phyloP scores from a whole-genome alignment of 2,329 filamentous ascomycete species.

The Dactylonectria estremocensis region DNA sequence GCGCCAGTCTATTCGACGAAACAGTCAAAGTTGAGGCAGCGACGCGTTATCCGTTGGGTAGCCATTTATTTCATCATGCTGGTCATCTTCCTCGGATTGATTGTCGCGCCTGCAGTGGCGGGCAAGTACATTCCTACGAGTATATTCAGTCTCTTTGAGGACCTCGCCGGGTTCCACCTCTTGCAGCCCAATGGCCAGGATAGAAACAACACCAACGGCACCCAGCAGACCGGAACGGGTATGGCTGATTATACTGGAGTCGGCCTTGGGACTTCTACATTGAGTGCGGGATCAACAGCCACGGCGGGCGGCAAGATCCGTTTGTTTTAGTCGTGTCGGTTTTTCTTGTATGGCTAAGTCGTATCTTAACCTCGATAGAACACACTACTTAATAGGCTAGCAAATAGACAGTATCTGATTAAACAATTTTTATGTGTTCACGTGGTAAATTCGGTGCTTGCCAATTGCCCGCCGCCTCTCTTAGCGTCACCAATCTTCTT shows the following conservation, averaged over 20 bases:
- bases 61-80: constrained; percentile 93
- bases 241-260: constrained; percentile 56
- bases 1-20: constrained; percentile 99
- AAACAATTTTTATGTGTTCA: no score
- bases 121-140: constrained; percentile 69
- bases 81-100: constrained; percentile 84
- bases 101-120: constrained; percentile 84
- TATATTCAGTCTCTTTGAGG: constrained; percentile 41
- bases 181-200: constrained; percentile 78
- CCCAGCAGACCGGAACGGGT: constrained; percentile 64
- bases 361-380: no score
- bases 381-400: no score
- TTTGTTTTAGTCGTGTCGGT: constrained; percentile 52
- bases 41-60: constrained; percentile 93
- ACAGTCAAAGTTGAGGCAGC: constrained; percentile 94
- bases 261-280: constrained; percentile 37
- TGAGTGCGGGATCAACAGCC: constrained; percentile 30
- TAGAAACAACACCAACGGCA: constrained; percentile 66
- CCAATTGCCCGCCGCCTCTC: no score
- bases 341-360: no score
- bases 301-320: constrained; percentile 53
- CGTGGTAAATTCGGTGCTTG: no score
- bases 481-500: no score
- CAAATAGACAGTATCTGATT: no score
- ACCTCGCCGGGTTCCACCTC: constrained; percentile 58